Conservation (phyloP, 345 rosid genomes). For the Citrus trifoliata region DNA sequence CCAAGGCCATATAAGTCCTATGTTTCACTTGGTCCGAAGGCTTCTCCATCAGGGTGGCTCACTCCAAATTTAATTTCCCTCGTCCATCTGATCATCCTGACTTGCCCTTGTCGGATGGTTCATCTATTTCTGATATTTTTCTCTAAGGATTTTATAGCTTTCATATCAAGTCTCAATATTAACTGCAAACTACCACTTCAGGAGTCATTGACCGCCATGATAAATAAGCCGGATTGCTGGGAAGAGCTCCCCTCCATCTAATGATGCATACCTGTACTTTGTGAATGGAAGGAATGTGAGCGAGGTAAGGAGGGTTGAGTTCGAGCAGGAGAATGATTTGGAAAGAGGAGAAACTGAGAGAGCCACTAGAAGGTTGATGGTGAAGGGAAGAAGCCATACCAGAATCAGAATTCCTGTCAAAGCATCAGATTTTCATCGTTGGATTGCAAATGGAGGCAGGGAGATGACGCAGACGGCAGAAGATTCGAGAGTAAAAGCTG, state of each 20-base stretch:
- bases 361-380: constrained; percentile 18
- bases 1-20: constrained; percentile 21
- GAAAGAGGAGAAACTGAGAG: constrained; percentile 23
- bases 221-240: neutral
- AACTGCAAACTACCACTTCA: neutral
- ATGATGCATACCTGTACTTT: too few species aligned
- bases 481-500: too few species aligned
- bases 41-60: neutral
- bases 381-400: neutral
- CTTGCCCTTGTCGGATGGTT: neutral
- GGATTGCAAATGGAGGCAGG: too few species aligned
- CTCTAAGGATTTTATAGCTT: neutral
- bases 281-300: constrained; percentile 22
- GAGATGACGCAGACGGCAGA: too few species aligned
- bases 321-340: constrained; percentile 18
- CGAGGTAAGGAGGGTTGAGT: constrained; percentile 30
- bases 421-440: neutral
- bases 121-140: neutral
- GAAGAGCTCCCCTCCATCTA: neutral
- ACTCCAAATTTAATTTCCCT: neutral
- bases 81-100: neutral
- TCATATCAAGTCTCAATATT: neutral
- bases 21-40: constrained; percentile 14
- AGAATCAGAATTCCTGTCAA: too few species aligned
- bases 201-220: neutral